Evolutionary conservation across 78 protist species (phyloP), one percentile per base, ranked within the genome.

Genomic region (Acrasis kona): DNA sequence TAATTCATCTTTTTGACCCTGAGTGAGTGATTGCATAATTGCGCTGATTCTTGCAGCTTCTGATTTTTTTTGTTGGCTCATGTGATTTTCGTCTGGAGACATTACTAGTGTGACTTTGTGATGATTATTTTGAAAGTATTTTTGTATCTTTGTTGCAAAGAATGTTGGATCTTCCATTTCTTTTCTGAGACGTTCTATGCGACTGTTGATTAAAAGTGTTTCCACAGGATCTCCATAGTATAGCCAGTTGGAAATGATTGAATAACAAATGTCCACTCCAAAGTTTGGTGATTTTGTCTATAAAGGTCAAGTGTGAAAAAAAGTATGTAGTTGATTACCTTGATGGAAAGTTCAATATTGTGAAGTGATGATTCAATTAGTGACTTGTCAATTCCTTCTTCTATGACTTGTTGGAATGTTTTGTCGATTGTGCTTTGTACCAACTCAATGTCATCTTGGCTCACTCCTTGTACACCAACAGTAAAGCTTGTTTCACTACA

Each of bases 391-490:
- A 79, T 68, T 7, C 82, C 82, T 9, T 79, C 9, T 35, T 71
- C 5, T 32, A 1, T 35, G 1, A 32, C 41, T 8, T 70, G 35
- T 32, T 72, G 9, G 32, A 79, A 6, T 10, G 70, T 5, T 28
- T 2, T 36, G 39, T 10, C n/a, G 31, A 79, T 73, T 57, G n/a
- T 10, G 12, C n/a, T 5, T 27, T 72, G 65, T 39, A 70, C 35
- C 5, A 3, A 36, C 31, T 77, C 78, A n/a, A 4, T 41, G 5
- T 35, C 30, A 3, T 69, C n/a, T 34, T 12, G 5, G 30, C 2
- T 7, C n/a, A 70, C 19, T 29, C 86, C 90, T 57, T 69, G 72
- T 7, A 86, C 65, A 1, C 86, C 86, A 10, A 72, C 35, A 31
- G 42, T 2, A 28, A 81, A 64, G 35, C 8, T 9, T 1, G 82